Evolutionary conservation across 345 rosid genomes (phyloP).

Genomic region (Schrenkiella parvula): DNA sequence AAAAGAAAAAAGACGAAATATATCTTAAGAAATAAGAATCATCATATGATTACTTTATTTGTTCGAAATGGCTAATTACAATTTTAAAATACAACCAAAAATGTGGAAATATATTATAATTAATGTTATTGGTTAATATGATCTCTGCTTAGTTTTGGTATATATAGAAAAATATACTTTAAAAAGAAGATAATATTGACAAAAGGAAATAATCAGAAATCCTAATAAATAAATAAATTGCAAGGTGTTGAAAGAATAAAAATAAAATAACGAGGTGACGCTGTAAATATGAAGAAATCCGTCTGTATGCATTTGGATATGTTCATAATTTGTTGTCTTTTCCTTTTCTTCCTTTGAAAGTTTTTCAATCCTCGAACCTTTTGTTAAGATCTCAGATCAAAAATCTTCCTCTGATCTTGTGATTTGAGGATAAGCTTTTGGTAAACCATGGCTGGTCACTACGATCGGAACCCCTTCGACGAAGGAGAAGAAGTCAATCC

Average conservation of each 20-base stretch:
- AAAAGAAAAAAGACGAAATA: too few relatives aligned
- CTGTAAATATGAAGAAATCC: background rate
- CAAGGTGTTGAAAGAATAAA: background rate
- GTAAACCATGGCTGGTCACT: slow-evolving; percentile 74
- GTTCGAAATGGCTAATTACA: too few relatives aligned
- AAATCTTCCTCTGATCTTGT: background rate
- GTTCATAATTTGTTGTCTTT: background rate
- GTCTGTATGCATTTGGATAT: background rate
- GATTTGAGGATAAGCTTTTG: background rate
- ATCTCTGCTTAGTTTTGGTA: too few relatives aligned
- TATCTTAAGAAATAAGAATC: too few relatives aligned
- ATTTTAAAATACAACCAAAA: too few relatives aligned
- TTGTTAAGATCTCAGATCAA: slow-evolving; percentile 15
- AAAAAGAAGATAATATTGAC: background rate
- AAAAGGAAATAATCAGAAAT: background rate
- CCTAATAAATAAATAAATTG: background rate
- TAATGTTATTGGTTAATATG: too few relatives aligned
- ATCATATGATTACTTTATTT: too few relatives aligned
- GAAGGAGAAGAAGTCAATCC: slow-evolving; percentile 89
- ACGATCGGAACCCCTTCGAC: slow-evolving; percentile 77
- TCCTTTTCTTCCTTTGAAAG: background rate
- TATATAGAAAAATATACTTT: background rate
- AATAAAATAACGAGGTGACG: background rate
- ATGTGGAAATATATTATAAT: too few relatives aligned
- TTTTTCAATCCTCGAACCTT: background rate